phyloP scores from a whole-genome alignment of 371 early-diverging fungal species.

The Saksenaea vasiformis region DNA sequence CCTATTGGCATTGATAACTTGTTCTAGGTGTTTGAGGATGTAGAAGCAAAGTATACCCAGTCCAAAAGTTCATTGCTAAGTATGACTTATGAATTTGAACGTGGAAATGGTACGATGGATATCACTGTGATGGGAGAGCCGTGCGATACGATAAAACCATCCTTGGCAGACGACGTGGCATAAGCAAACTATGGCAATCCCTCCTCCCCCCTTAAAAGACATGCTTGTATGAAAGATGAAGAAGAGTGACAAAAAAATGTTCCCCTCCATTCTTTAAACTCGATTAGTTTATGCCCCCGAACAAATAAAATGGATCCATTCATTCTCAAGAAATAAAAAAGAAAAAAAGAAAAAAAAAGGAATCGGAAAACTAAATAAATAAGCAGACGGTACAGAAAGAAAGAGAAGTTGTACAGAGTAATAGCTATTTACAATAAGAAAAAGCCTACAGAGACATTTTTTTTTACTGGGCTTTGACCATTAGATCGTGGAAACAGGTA shows the following conservation, averaged over 20 bases:
- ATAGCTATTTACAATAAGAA: neutral
- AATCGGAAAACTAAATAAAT: neutral
- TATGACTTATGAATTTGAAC: constrained; percentile 58
- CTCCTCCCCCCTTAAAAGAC: neutral
- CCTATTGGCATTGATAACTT: neutral
- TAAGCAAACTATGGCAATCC: neutral
- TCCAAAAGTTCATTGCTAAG: constrained; percentile 14
- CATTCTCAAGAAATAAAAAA: neutral
- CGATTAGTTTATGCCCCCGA: neutral
- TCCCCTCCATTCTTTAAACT: neutral
- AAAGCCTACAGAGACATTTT: neutral
- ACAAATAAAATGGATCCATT: neutral
- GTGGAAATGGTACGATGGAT: constrained; percentile 48
- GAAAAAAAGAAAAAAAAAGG: no score
- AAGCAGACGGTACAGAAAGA: neutral
- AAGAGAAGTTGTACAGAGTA: neutral
- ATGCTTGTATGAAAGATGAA: neutral
- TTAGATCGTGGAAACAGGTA: constrained; percentile 36
- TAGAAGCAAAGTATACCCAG: constrained; percentile 39
- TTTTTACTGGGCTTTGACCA: constrained; percentile 4
- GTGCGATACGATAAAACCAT: neutral
- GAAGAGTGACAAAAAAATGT: neutral
- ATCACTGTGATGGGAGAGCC: constrained; percentile 20
- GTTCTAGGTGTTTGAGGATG: constrained; percentile 52
- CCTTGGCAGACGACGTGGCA: neutral